Base-by-base conservation (phyloP, 305 asterid genomes). In the Petunia hybrid region DNA sequence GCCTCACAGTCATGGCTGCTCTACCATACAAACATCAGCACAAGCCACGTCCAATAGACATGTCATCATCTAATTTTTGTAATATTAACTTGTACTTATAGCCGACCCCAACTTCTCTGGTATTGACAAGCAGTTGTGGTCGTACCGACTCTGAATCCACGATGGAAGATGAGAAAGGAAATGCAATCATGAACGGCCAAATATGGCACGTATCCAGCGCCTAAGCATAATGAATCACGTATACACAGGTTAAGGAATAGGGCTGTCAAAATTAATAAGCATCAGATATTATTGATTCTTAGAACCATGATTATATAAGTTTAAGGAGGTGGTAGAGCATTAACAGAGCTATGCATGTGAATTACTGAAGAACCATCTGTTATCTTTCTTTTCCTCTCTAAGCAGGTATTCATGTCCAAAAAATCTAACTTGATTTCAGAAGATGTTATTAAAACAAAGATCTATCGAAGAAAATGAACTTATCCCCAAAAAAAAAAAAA, bases 181-280 rank as follows among this genome's bases (percentile, higher is more conserved):
- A 79, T 57, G 70, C 42, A 76, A 81, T 82, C 89, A 84, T 48
- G 60, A 80, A 85, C 84, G 83, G 83, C 83, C 83, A 90, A 93
- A 89, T 82, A 88, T 78, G 82, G 92, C 98, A 80, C 92, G 92
- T 79, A 93, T 80, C 98, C 98, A 93, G 65, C 92, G 92, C 92
- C 98, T 93, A 80, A 84, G 42, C 80, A 76, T 6, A 64, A 12
- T 38, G 81, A 35, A 48, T 65, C 75, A 36, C 2, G 43, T 35
- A 51, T 48, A 5, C 63, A 51, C 45, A 73, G 12, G 35, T 73
- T 48, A 71, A 35, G 12, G 6, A 43, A 35, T 45, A 71, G 45
- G 1, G 10, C 60, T 45, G 10, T 46, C 43, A n/a, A 10, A 46
- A 31, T 1, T 7, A 70, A 45, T 9, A 70, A 9, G 77, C 60